Evolutionary conservation across 768 basidiomycete species (phyloP).

Genomic region (Naganishia kalamii): DNA sequence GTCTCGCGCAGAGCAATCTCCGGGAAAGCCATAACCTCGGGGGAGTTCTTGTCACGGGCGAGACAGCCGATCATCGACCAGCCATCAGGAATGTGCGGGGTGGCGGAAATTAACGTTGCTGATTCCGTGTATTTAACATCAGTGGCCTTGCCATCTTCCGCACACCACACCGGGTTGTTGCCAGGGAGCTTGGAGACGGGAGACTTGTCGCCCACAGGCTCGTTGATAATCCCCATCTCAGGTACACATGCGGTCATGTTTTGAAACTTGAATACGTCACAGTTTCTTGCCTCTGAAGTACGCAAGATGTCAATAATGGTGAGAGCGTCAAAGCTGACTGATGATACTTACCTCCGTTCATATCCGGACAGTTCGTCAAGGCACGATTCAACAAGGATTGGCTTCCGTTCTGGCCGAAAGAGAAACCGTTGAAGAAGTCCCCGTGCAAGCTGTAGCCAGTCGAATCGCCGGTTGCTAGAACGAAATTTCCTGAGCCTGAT

Average conservation of each 20-base stretch:
- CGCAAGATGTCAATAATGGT: too few relatives aligned
- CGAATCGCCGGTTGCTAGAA: background rate
- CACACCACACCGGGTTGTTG: slow-evolving; percentile 3
- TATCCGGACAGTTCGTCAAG: background rate
- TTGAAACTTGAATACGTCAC: background rate
- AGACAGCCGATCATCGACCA: background rate
- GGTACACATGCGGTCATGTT: background rate
- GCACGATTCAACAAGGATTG: background rate
- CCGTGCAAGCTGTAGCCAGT: slow-evolving; percentile 5
- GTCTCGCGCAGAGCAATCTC: background rate
- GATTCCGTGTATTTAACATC: background rate
- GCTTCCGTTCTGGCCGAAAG: background rate
- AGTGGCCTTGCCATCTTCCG: slow-evolving; percentile 1
- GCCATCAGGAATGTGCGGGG: background rate
- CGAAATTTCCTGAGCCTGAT: background rate
- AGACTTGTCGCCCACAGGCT: background rate
- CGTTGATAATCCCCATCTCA: slow-evolving; percentile 1
- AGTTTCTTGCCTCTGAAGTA: slow-evolving; percentile 2
- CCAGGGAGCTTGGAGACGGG: background rate
- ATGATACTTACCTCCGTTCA: background rate
- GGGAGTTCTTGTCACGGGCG: background rate
- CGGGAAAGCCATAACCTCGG: background rate
- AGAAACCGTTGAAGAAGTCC: slow-evolving; percentile 9
- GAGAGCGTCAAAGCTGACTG: too few relatives aligned
- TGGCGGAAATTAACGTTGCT: background rate